Conservation (phyloP, 1,284 basidiomycete species). For the Pseudozyma pruni region DNA sequence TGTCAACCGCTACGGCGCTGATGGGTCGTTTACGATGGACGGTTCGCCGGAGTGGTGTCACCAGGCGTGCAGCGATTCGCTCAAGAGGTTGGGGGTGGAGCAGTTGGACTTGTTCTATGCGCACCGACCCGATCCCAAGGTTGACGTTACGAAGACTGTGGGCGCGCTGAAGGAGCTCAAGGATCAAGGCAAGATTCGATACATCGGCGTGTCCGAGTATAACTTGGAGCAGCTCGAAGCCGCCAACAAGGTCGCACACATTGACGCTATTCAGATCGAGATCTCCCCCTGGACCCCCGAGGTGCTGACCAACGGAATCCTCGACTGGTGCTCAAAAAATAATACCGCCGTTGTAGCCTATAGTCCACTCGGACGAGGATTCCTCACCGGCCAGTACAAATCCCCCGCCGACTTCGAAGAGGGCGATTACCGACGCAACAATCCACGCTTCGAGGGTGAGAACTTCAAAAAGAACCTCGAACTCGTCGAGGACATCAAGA, state of each 20-base stretch:
- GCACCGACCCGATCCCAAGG: conserved; percentile 70
- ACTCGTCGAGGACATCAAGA: conserved; percentile 40
- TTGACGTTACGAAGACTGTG: conserved; percentile 78
- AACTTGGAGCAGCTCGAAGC: conserved; percentile 45
- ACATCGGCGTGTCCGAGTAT: conserved; percentile 75
- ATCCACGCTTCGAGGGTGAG: conserved; percentile 48
- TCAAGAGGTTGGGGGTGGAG: conserved; percentile 65
- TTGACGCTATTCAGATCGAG: conserved; percentile 71
- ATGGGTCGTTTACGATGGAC: conserved; percentile 32
- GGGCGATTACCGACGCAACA: conserved; percentile 49
- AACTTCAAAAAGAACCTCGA: conserved; percentile 55
- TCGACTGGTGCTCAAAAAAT: conserved; percentile 52
- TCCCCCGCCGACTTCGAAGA: conserved; percentile 37
- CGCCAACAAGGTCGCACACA: conserved; percentile 65
- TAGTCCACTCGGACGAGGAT: conserved; percentile 46
- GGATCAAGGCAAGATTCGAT: conserved; percentile 76
- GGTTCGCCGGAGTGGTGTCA: conserved; percentile 62
- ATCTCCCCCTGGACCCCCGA: conserved; percentile 69
- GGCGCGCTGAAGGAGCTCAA: conserved; percentile 78
- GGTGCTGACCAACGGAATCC: conserved; percentile 52
- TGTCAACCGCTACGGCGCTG: conserved; percentile 53
- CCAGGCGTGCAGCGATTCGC: conserved; percentile 65
- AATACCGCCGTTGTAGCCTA: conserved; percentile 51
- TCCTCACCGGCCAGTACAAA: conserved; percentile 51
- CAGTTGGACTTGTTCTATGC: conserved; percentile 69